Conservation (phyloP, 2,329 filamentous ascomycete species). For the Chaetomiaceae sp. region DNA sequence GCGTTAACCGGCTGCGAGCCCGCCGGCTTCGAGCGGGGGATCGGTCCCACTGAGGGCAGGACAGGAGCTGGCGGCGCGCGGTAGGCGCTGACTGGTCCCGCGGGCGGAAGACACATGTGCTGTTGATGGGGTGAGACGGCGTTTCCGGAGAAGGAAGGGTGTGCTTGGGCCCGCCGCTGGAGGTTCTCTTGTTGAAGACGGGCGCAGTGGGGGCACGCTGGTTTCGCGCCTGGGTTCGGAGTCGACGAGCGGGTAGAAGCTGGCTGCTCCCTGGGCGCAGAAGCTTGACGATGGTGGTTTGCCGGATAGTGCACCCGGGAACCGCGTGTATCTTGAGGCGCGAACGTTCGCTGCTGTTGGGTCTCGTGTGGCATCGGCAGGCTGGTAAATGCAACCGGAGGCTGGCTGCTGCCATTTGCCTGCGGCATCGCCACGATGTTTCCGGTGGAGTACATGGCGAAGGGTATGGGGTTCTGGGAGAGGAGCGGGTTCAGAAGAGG, state of each 20-base stretch:
- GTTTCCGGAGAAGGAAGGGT: neutral
- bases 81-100: neutral
- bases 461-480: constrained; percentile 13
- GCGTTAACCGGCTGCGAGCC: neutral
- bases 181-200: constrained; percentile 1
- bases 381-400: neutral
- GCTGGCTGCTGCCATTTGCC: neutral
- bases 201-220: constrained; percentile 12
- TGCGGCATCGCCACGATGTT: constrained; percentile 14
- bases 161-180: constrained; percentile 1
- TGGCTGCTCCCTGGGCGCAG: neutral
- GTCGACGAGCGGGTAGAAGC: neutral
- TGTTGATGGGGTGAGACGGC: neutral
- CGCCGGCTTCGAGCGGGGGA: neutral
- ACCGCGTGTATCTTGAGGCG: neutral
- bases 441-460: constrained; percentile 18
- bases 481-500: neutral
- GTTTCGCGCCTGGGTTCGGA: neutral
- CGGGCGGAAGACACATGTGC: neutral
- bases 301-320: neutral
- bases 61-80: neutral
- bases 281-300: too few species aligned
- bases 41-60: neutral
- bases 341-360: neutral
- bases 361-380: neutral